Evolutionary conservation across 1,139 yeast genomes (phyloP).

Genomic region (Hansenula sp.): DNA sequence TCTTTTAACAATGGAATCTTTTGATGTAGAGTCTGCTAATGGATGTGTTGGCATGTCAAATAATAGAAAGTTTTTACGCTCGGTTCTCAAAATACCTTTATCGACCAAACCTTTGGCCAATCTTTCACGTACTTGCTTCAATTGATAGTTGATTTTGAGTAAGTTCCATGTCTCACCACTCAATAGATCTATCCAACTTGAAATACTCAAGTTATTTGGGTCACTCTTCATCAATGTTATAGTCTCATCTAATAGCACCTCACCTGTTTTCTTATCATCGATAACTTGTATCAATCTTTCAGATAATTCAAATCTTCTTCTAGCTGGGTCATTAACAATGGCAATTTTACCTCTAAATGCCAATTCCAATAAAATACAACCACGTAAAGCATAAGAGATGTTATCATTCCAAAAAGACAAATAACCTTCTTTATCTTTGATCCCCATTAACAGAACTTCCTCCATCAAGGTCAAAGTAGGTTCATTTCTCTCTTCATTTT

Average conservation of each 20-base stretch:
- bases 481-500: conserved; percentile 25
- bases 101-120: conserved; percentile 96
- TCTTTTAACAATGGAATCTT: conserved; percentile 71
- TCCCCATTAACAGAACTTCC: conserved; percentile 87
- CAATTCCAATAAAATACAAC: conserved; percentile 87
- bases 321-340: conserved; percentile 89
- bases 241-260: conserved; percentile 90
- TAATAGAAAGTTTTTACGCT: conserved; percentile 86
- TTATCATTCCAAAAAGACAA: conserved; percentile 97
- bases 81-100: conserved; percentile 95
- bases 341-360: conserved; percentile 88
- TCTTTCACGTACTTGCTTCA: conserved; percentile 95
- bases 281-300: conserved; percentile 87
- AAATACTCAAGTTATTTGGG: conserved; percentile 74
- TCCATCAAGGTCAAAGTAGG: conserved; percentile 93
- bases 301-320: conserved; percentile 81
- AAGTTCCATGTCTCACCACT: conserved; percentile 98
- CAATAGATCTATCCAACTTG: conserved; percentile 91
- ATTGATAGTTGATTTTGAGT: conserved; percentile 89
- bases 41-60: conserved; percentile 99
- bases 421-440: conserved; percentile 94
- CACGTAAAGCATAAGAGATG: conserved; percentile 92
- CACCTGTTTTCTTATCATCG: conserved; percentile 88
- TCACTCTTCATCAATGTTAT: conserved; percentile 84
- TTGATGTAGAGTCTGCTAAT: conserved; percentile 80